Evolutionary conservation across 768 basidiomycete species (phyloP).

Genomic region (Gymnopilus junonius): DNA sequence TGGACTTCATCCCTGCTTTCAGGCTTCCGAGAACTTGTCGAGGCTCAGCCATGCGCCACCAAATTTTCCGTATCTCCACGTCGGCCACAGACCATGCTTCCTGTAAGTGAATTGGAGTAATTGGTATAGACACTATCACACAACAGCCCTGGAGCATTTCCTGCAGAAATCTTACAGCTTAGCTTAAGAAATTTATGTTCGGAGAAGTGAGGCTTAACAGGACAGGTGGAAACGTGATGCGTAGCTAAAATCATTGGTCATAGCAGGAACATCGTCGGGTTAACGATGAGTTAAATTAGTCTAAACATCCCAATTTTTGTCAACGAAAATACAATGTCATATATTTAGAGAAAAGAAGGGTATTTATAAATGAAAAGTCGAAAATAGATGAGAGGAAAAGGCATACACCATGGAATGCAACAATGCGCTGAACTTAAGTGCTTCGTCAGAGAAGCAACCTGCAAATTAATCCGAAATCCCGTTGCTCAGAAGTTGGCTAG

Average conservation of each 20-base stretch:
- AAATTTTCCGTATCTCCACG: not conserved
- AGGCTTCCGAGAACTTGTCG: slow-evolving; percentile 9
- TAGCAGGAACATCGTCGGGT: not conserved
- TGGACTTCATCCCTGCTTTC: not conserved
- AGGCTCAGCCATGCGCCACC: not conserved
- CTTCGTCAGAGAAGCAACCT: not conserved
- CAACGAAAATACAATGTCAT: not conserved
- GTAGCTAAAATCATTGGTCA: too few relatives aligned
- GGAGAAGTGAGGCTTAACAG: too few relatives aligned
- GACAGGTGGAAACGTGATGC: too few relatives aligned
- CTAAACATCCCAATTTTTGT: not conserved
- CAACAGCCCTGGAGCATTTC: too few relatives aligned
- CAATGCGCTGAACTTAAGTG: not conserved
- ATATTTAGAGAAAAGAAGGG: not conserved
- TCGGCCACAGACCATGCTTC: not conserved
- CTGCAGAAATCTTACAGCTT: too few relatives aligned
- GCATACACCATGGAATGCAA: not conserved
- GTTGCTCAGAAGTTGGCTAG: not conserved
- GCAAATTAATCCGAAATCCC: not conserved
- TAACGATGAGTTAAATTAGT: not conserved
- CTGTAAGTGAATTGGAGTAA: too few relatives aligned
- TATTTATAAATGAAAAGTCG: not conserved
- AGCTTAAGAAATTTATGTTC: too few relatives aligned
- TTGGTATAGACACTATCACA: too few relatives aligned
- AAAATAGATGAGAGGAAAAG: not conserved